These are phyloP conservation scores for Violaceomyces palustris DNA, from an alignment of 1,284 basidiomycete genomes.

Conservation along the genomic window DNA sequence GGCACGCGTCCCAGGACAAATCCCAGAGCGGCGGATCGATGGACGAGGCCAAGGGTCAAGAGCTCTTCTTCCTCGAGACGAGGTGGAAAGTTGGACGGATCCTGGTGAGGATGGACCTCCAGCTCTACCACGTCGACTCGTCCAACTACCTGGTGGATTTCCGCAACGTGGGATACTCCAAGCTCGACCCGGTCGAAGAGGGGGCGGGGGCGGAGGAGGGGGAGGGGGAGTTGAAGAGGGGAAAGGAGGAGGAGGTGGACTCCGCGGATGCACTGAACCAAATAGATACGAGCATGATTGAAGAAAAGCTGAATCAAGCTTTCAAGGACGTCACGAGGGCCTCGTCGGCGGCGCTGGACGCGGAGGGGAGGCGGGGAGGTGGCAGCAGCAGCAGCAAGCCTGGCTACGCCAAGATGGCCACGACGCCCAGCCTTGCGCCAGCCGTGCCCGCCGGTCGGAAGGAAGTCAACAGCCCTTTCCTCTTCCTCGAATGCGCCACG, in stretches of 20 bases:
- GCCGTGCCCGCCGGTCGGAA: constrained; percentile 62
- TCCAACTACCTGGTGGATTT: constrained; percentile 98
- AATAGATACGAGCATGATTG: too few species aligned
- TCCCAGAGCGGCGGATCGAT: constrained; percentile 54
- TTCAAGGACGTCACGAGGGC: constrained; percentile 19
- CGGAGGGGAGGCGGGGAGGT: constrained; percentile 1
- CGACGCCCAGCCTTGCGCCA: constrained; percentile 27
- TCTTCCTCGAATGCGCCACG: constrained; percentile 93
- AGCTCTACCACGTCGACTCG: constrained; percentile 90
- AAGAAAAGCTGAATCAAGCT: constrained; percentile 14
- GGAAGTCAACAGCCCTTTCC: constrained; percentile 78
- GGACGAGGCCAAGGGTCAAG: constrained; percentile 56
- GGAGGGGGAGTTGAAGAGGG: too few species aligned
- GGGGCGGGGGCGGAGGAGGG: constrained; percentile 40
- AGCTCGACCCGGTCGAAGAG: constrained; percentile 57
- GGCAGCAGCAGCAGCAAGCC: background rate
- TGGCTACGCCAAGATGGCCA: constrained; percentile 5
- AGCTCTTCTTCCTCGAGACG: constrained; percentile 90
- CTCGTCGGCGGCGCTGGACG: constrained; percentile 6
- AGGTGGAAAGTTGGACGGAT: constrained; percentile 68
- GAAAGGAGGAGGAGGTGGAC: constrained; percentile 3
- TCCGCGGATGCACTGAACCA: background rate
- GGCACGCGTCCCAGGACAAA: constrained; percentile 49
- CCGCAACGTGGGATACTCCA: constrained; percentile 87
- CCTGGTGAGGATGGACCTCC: constrained; percentile 77